Percentiles rank a stretch among this genome's conserved stretches.
phyloP scores from a whole-genome alignment of 2,329 filamentous ascomycete species.

The Alternaria postmessia region DNA sequence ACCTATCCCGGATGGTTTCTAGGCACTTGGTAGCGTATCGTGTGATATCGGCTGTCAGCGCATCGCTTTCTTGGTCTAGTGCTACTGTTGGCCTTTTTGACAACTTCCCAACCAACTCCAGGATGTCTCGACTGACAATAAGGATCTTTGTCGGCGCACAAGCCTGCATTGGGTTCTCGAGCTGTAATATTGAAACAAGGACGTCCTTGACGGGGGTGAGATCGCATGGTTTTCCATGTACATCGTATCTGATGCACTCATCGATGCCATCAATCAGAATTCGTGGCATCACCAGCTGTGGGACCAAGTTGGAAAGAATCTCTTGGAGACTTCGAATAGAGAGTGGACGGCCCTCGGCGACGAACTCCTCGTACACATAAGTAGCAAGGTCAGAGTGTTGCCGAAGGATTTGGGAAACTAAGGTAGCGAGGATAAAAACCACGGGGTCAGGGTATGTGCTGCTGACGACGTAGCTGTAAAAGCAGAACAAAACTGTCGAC shows the following conservation, averaged over 20 bases:
- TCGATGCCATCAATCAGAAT: neutral
- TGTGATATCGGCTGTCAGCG: neutral
- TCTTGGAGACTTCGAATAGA: neutral
- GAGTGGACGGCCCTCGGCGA: neutral
- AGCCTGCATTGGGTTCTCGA: neutral
- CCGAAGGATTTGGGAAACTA: constrained; percentile 12
- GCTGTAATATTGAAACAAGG: neutral
- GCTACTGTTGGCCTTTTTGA: neutral
- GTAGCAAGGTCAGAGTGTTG: constrained; percentile 2
- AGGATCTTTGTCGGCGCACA: neutral
- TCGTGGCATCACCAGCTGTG: neutral
- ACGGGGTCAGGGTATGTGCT: constrained; percentile 1
- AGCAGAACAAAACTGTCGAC: constrained; percentile 5
- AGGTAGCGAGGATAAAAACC: constrained; percentile 5
- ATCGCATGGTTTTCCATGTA: neutral
- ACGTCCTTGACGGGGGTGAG: neutral
- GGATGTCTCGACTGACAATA: neutral
- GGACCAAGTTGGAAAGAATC: neutral
- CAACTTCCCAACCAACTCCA: neutral
- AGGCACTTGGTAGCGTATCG: neutral
- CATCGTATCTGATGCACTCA: neutral
- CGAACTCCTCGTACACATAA: constrained; percentile 17
- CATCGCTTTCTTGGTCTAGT: neutral
- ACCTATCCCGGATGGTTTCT: neutral
- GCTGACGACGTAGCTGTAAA: constrained; percentile 9